A percentile compares a stretch with the other conserved stretches of the same genome.
phyloP scores from a whole-genome alignment of 495 filamentous ascomycete genomes.

The Pyrenopolyporus hunteri region DNA sequence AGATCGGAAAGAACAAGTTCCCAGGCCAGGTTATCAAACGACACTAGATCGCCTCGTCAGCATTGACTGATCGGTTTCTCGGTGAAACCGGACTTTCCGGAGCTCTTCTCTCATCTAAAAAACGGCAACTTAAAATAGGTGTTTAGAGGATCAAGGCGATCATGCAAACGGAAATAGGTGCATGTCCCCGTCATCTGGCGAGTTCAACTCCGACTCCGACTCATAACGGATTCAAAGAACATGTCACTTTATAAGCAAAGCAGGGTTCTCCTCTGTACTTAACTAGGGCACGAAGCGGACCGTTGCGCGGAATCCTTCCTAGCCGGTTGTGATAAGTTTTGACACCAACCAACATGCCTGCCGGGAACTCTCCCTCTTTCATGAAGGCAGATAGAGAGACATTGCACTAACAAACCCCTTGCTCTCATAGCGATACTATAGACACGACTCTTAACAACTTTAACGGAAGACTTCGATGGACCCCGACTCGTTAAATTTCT shows the following conservation, averaged over 20 bases:
- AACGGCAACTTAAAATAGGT: neutral
- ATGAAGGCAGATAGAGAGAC: neutral
- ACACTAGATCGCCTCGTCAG: constrained; percentile 9
- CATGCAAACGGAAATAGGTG: neutral
- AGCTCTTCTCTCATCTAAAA: neutral
- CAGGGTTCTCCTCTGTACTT: neutral
- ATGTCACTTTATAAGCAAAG: neutral
- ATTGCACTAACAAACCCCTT: neutral
- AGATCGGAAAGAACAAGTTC: constrained; percentile 5
- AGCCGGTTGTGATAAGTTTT: constrained; percentile 18
- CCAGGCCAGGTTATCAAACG: neutral
- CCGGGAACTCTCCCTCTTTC: neutral
- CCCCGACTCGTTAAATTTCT: neutral
- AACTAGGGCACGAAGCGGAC: constrained; percentile 8
- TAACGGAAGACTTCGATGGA: too few relatives aligned
- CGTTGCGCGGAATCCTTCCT: constrained; percentile 30
- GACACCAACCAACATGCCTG: neutral
- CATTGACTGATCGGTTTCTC: constrained; percentile 21
- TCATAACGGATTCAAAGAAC: neutral
- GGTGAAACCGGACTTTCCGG: constrained; percentile 16
- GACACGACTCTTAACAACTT: too few relatives aligned
- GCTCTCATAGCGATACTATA: too few relatives aligned
- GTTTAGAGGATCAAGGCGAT: neutral
- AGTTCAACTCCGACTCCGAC: neutral
- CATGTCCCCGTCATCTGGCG: neutral